Evolutionary conservation across 1,139 yeast species (phyloP), one percentile per base, ranked within the genome.

Genomic region (Blastobotrys persicus): DNA sequence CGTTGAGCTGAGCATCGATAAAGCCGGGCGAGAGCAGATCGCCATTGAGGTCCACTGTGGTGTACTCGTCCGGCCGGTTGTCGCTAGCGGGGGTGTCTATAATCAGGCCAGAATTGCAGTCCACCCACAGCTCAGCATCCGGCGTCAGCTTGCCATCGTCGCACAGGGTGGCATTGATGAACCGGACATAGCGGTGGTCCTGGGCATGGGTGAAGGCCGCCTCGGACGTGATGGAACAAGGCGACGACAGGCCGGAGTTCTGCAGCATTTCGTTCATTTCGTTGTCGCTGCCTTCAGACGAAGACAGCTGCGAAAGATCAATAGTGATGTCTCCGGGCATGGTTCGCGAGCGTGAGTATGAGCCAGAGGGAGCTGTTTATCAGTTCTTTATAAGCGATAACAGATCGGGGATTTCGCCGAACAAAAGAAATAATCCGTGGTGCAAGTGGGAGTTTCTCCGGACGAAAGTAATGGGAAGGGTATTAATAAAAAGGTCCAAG

Each of bases 1-100:
- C 86, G 56, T 81, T 81, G 52, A 80, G 76, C 61, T 81, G 86
- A 50, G 79, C 75, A 61, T 81, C 86, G 17, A 81, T 68, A 58
- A 76, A 79, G 2, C 86, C 86, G 0, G 86, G 84, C 0, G 83
- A 76, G 37, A 81, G 57, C 37, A 78, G 70, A 31, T 67, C 65
- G 4, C 81, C 83, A 17, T 73, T 58, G 49, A 80, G 65, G 55
- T 81, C 82, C 20, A 80, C 64, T 3, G 65, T 63, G 44, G 64
- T 34, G 44, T 40, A 44, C 9, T 44, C 31, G 20, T 46, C 47
- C 5, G 52, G 52, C 31, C 45, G 35, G 19, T 37, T 18, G 28
- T 37, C 41, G 17, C 59, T 59, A 4, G 62, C 55, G 31, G 66
- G 63, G n/a, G 50, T 54, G 34, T 60, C 58, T 17, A 72, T 65